Conservation (phyloP, 2,329 filamentous ascomycete species). For the Alternaria conjuncta region DNA sequence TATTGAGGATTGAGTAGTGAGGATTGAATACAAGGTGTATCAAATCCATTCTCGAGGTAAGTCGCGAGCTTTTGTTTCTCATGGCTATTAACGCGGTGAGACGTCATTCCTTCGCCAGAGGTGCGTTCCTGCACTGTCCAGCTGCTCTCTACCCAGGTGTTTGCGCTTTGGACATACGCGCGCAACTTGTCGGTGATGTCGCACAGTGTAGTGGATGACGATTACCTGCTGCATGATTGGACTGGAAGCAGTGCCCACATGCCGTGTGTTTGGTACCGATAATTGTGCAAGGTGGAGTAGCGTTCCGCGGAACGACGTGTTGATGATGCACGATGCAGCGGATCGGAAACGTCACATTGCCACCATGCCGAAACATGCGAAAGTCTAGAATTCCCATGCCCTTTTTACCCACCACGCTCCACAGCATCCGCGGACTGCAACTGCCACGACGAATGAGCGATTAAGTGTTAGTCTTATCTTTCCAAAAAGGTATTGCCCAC, state of each 20-base stretch:
- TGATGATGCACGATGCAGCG: neutral
- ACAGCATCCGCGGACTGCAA: neutral
- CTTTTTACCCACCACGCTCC: neutral
- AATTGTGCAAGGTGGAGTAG: neutral
- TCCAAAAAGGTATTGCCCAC: neutral
- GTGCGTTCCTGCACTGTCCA: neutral
- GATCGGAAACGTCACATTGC: conserved; percentile 11
- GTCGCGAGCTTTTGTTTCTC: neutral
- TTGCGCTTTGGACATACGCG: neutral
- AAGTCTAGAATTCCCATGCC: conserved; percentile 3
- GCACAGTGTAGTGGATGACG: neutral
- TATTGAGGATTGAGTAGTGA: neutral
- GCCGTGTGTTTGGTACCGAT: neutral
- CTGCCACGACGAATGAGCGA: neutral
- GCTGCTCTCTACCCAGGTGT: neutral
- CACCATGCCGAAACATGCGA: conserved; percentile 11
- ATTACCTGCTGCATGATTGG: neutral
- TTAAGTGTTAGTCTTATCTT: neutral
- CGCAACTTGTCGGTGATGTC: neutral
- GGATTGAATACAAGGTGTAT: neutral
- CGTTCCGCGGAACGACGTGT: neutral
- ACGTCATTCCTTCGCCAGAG: conserved; percentile 7
- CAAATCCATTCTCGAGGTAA: neutral
- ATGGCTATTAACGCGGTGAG: neutral
- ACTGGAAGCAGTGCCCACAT: neutral